These are phyloP conservation scores for Leccinum angustisporum DNA, from an alignment of 1,284 basidiomycete genomes.

Conservation along the genomic window DNA sequence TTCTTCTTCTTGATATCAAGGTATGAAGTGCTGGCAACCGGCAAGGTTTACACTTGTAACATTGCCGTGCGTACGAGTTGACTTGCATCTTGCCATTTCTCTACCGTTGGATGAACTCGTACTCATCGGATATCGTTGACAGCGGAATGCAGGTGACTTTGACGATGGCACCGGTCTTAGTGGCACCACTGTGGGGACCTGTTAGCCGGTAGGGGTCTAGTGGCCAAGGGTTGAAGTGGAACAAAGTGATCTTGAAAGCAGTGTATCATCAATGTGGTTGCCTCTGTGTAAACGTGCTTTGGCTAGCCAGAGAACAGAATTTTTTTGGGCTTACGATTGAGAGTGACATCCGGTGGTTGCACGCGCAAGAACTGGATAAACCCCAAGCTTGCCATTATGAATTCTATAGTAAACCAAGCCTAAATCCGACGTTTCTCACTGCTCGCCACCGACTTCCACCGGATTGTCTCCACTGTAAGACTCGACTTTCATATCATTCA, in stretches of 20 bases:
- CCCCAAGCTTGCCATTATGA: not conserved
- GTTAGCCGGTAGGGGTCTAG: no score
- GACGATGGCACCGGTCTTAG: no score
- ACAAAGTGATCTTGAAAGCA: no score
- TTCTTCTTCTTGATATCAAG: no score
- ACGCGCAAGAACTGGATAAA: not conserved
- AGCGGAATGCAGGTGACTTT: not conserved
- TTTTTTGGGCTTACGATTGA: not conserved
- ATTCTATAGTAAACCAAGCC: not conserved
- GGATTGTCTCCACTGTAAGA: constrained; percentile 55
- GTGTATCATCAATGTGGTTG: no score
- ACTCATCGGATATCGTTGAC: not conserved
- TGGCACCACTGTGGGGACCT: no score
- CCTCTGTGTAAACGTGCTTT: no score
- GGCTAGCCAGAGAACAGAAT: no score
- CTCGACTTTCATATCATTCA: constrained; percentile 97
- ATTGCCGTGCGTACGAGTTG: no score
- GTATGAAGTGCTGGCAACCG: no score
- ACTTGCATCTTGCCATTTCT: not conserved
- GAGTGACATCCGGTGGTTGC: not conserved
- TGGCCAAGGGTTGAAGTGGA: no score
- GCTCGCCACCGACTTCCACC: constrained; percentile 5
- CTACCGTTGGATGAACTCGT: not conserved
- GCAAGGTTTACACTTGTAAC: no score
- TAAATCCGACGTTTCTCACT: not conserved